These are phyloP conservation scores for Grosmannia clavigera DNA, from an alignment of 2,329 filamentous ascomycete genomes.

Conservation along the genomic window DNA sequence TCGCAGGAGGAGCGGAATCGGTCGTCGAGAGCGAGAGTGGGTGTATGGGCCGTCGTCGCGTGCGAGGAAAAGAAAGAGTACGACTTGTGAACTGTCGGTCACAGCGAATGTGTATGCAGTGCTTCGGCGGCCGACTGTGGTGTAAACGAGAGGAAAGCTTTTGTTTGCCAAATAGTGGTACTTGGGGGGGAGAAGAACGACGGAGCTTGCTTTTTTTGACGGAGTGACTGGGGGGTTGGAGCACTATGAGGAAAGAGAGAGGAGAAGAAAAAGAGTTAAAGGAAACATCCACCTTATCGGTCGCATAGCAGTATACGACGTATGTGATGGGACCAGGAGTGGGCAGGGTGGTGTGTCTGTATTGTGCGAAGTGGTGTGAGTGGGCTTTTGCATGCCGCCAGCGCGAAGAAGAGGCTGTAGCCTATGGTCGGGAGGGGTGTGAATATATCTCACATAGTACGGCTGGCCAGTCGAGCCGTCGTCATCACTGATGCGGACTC, in stretches of 20 bases:
- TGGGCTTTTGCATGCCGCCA: not conserved
- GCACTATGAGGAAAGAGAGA: not conserved
- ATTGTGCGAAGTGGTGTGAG: not conserved
- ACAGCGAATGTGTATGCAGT: not conserved
- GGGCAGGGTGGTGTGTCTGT: not conserved
- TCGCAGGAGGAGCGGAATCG: not conserved
- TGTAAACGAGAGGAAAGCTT: conserved; percentile 1
- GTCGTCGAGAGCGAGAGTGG: not conserved
- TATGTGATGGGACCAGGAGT: not conserved
- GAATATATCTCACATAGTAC: not conserved
- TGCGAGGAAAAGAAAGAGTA: not conserved
- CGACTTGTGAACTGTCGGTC: not conserved
- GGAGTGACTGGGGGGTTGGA: not conserved
- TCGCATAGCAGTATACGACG: not conserved
- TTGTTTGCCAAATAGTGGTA: not conserved
- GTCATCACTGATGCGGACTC: not conserved
- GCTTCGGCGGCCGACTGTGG: not conserved
- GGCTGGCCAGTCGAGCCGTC: not conserved
- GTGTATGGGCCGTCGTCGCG: not conserved
- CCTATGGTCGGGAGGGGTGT: not conserved
- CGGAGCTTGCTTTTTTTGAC: no score
- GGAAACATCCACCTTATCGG: conserved; percentile 2
- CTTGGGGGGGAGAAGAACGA: not conserved
- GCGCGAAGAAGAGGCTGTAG: not conserved
- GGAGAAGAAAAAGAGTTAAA: not conserved